Evolutionary conservation across 371 early-diverging fungal genomes (phyloP).

Genomic region (Mortierella sp.): DNA sequence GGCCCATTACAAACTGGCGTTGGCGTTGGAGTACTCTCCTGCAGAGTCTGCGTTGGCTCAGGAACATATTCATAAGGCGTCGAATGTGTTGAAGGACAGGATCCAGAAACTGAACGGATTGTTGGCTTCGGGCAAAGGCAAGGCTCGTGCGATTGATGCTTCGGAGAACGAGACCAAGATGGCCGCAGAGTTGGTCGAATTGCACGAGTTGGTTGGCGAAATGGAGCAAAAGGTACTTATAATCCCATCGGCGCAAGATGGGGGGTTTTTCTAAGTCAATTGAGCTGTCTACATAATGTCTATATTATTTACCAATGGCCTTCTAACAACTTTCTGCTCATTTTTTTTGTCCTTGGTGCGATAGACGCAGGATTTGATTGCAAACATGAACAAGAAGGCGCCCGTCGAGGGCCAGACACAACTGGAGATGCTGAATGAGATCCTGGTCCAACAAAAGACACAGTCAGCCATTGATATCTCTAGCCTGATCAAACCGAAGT

Average conservation of each 20-base stretch:
- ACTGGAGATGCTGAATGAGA: conserved; percentile 30
- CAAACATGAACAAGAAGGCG: conserved; percentile 42
- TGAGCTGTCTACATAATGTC: too few species aligned
- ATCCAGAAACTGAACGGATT: conserved; percentile 52
- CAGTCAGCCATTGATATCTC: conserved; percentile 42
- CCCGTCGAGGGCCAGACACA: conserved; percentile 30
- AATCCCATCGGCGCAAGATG: too few species aligned
- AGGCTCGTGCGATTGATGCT: conserved; percentile 56
- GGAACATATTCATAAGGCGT: conserved; percentile 70
- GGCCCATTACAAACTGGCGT: conserved; percentile 81
- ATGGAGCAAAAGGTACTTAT: conserved; percentile 59
- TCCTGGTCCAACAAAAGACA: conserved; percentile 24
- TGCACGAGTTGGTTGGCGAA: conserved; percentile 58
- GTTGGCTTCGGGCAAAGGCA: conserved; percentile 56
- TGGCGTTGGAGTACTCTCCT: conserved; percentile 75
- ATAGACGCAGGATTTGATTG: conserved; percentile 41
- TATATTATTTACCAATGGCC: too few species aligned
- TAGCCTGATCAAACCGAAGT: conserved; percentile 50
- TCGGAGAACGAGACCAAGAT: conserved; percentile 53
- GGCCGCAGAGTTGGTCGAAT: conserved; percentile 55
- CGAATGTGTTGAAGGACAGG: conserved; percentile 68
- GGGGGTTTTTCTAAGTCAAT: too few species aligned
- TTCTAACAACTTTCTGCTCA: not conserved
- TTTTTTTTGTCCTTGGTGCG: not conserved
- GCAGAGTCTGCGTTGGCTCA: conserved; percentile 67